Base-by-base conservation (phyloP, 192 early-diverging fungal genomes). In the Dispira simplex region DNA sequence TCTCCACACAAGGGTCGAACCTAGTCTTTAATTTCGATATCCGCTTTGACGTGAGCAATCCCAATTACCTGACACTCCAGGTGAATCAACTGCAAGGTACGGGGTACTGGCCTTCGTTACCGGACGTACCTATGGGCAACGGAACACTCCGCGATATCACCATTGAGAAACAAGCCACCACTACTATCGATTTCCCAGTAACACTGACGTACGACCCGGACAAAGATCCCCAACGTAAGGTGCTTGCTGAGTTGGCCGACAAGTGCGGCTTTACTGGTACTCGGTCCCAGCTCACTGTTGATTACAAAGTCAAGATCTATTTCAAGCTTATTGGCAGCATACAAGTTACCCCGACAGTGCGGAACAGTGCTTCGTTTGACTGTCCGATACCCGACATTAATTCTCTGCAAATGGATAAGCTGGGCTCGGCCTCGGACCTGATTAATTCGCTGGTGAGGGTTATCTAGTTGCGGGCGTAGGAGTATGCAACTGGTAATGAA, bases 221-320 rank as follows among this genome's bases (percentile, higher is more conserved):
- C 55, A 57, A 57, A 26, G 55, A 57, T 27, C 55, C 55, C 55
- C 14, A 57, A 20, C 55, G 8, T 27, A 26, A 26, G 21, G 26
- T 57, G 14, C 10, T 27, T 13, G 13, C 1, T 14, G 55, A 57
- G 3, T 20, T 57, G n/a, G 20, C 10, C 5, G 21, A 26, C 21
- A 57, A 57, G 25, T 57, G 55, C 25, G 55, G 55, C 25, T 57
- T 57, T 13, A 57, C 55, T 14, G 55, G 55, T 14, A 57, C 20
- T 8, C n/a, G 26, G n/a, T 20, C 20, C 2, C 55, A 16, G n/a
- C 55, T 57, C 26, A 57, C 20, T 3, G 27, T 57, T 26, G 27
- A 57, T 27, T 57, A 57, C 55, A 21, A 27, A 4, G 55, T 57
- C n/a, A 26, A 20, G 13, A 20, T 57, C 14, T 14, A 57, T 14